Base-by-base conservation (phyloP, 805 yeast genomes). In the Isabelozyma heimii region DNA sequence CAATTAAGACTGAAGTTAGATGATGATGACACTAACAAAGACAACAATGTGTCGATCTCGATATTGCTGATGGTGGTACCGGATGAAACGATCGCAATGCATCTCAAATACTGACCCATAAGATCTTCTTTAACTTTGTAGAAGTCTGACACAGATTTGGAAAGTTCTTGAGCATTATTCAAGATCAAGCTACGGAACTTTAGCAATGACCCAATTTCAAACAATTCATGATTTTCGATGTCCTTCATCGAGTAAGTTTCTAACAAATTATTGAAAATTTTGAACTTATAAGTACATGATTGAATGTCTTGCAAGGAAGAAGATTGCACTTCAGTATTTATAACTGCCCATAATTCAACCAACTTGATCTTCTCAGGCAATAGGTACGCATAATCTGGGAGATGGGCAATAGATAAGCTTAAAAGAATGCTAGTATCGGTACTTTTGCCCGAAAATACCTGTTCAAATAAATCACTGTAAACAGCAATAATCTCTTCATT, bases 91-190 rank as follows among this genome's bases (percentile, higher is more conserved):
- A 45, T 28, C 7, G 43, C 39, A n/a, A 50, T 20, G 5, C 51
- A 15, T 10, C 44, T 48, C 46, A 58, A 66, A 38, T 62, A 58
- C 37, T 62, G 63, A 3, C 77, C 76, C 43, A 51, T 56, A 4
- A 72, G 62, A n/a, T 60, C 65, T 45, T 77, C 80, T 47, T 66
- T 72, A 5, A 70, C 57, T 53, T 76, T 80, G 52, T 79, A 77
- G 50, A 76, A 77, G 43, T 65, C 55, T 15, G 57, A 55, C 1
- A 63, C 62, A 1, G 59, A 48, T 48, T 58, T 66, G 14, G 63
- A 45, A 15, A 58, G 52, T 16, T 53, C 56, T 6, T 49, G 37
- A 0, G 69, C 50, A 30, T 61, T 61, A n/a, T 30, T 37, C 27
- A 67, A 55, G 7, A 68, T 41, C 5, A 27, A 38, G 5, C 47